Conservation (phyloP, 1,284 basidiomycete species). For the Ceratobasidium sp. region DNA sequence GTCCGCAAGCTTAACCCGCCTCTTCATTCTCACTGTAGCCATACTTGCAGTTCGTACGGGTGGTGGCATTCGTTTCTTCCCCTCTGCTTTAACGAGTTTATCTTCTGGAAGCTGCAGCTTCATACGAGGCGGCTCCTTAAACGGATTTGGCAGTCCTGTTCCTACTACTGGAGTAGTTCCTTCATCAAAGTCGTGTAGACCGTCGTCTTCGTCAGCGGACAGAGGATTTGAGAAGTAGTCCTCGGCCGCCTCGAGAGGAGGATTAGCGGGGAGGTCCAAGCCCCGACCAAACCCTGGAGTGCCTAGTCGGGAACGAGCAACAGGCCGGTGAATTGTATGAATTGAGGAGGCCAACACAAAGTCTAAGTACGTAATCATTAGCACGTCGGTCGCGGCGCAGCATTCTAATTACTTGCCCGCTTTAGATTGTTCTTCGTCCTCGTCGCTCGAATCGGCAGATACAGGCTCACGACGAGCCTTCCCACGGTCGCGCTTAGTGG, state of each 20-base stretch:
- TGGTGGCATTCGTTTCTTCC: conserved; percentile 42
- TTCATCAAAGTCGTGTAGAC: conserved; percentile 57
- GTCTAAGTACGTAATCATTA: conserved; percentile 1
- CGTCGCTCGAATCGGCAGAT: conserved; percentile 38
- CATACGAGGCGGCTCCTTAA: conserved; percentile 23
- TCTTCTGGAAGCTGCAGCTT: conserved; percentile 40
- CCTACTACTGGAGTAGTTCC: conserved; percentile 43
- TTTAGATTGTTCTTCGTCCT: conserved; percentile 36
- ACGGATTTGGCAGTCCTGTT: neutral
- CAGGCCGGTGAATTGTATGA: conserved; percentile 81
- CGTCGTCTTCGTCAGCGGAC: conserved; percentile 50
- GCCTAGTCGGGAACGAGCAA: conserved; percentile 54
- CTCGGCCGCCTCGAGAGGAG: conserved; percentile 41
- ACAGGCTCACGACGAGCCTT: conserved; percentile 26
- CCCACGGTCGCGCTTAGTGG: conserved; percentile 24
- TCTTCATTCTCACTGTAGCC: conserved; percentile 70
- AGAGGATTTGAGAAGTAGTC: conserved; percentile 46
- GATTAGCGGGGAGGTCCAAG: conserved; percentile 33
- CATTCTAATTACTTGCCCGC: conserved; percentile 26
- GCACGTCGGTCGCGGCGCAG: neutral
- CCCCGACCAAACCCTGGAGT: conserved; percentile 26
- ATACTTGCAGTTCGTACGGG: conserved; percentile 64
- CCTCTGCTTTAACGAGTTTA: conserved; percentile 42
- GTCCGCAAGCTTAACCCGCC: conserved; percentile 75
- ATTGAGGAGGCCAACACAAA: conserved; percentile 64